Conservation (phyloP, 768 basidiomycete species). For the Podaxis pistillaris region DNA sequence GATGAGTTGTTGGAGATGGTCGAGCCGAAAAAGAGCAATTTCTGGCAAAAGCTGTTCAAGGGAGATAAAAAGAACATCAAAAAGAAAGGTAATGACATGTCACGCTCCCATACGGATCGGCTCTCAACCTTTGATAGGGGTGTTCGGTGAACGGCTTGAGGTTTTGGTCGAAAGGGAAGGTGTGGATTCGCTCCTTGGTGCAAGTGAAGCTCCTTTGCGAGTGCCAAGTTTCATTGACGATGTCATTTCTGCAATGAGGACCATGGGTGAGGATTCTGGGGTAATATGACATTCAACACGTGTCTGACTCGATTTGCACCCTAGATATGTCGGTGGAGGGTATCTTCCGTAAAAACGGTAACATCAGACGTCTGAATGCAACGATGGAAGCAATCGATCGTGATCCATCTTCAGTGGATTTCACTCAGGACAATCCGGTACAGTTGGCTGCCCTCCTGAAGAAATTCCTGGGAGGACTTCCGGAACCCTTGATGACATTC, state of each 20-base stretch:
- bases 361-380: conserved; percentile 90
- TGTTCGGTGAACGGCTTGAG: conserved; percentile 92
- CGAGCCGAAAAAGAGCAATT: conserved; percentile 88
- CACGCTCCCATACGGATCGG: not conserved
- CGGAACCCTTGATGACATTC: conserved; percentile 94
- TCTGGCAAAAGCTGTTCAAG: conserved; percentile 97
- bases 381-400: conserved; percentile 91
- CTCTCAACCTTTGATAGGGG: conserved; percentile 49
- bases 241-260: conserved; percentile 96
- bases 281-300: not conserved
- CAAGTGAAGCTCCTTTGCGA: conserved; percentile 77
- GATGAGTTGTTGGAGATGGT: conserved; percentile 94
- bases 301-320: conserved; percentile 12
- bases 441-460: conserved; percentile 96
- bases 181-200: conserved; percentile 91
- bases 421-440: conserved; percentile 93
- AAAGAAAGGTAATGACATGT: conserved; percentile 64
- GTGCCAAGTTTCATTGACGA: conserved; percentile 99
- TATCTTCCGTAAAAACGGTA: conserved; percentile 97
- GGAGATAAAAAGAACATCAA: conserved; percentile 87
- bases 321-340: conserved; percentile 99
- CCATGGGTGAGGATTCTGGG: conserved; percentile 75
- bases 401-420: conserved; percentile 89
- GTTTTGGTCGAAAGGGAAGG: conserved; percentile 92
- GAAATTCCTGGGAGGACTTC: conserved; percentile 94